phyloP scores from a whole-genome alignment of 257 asterid species.

The Solanum etuberosum region DNA sequence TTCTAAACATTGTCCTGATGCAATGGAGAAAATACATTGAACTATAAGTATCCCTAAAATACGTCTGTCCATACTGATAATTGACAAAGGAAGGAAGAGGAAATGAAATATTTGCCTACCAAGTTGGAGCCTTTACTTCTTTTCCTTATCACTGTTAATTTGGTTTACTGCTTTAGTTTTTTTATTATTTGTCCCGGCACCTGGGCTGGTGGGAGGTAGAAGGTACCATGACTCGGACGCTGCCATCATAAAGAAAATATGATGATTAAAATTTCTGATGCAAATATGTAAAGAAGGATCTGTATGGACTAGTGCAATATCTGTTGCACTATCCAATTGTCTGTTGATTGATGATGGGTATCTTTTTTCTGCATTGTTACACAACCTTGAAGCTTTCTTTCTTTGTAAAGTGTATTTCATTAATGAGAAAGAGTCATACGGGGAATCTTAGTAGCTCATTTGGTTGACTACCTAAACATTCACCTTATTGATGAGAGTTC shows the following conservation, averaged over 20 bases:
- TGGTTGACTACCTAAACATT: not conserved
- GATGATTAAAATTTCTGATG: not conserved
- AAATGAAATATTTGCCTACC: not conserved
- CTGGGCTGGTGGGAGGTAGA: not conserved
- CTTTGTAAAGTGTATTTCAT: not conserved
- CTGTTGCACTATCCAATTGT: not conserved
- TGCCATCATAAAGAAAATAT: not conserved
- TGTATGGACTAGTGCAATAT: not conserved
- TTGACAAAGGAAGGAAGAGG: not conserved
- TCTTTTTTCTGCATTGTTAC: not conserved
- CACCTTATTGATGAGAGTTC: not conserved
- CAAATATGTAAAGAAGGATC: not conserved
- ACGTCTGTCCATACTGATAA: not conserved
- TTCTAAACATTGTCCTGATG: not conserved
- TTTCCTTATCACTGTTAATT: not conserved
- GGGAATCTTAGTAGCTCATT: not conserved
- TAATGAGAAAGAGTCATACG: not conserved
- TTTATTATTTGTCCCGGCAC: not conserved
- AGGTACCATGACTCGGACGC: not conserved
- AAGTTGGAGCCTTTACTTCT: not conserved
- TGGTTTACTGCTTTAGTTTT: not conserved
- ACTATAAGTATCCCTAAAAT: not conserved
- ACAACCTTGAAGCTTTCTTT: not conserved
- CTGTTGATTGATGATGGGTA: not conserved
- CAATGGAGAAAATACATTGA: not conserved